Percentiles rank a stretch among this genome's conserved stretches.
Evolutionary conservation across 306 rosid genomes (phyloP).

Genomic region (Pyrus pyrifolia): DNA sequence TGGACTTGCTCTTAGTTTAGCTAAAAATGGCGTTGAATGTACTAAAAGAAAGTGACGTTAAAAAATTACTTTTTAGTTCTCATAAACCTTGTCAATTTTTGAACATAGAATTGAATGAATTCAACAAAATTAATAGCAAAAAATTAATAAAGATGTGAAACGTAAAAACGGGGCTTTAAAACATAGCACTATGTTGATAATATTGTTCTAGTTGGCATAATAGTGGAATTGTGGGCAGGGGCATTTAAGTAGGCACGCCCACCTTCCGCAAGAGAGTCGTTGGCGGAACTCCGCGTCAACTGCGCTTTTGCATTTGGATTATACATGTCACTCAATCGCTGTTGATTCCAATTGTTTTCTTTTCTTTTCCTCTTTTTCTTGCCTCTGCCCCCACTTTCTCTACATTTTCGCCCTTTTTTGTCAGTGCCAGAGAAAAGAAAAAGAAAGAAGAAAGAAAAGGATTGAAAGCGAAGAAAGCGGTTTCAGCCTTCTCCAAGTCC

Average conservation of each 20-base stretch:
- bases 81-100: no score
- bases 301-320: constrained; percentile 21
- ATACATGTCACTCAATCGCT: background rate
- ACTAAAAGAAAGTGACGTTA: no score
- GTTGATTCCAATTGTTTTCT: background rate
- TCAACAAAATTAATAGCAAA: no score
- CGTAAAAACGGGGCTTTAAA: no score
- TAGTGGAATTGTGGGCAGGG: background rate
- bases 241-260: background rate
- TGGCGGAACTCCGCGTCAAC: constrained; percentile 48
- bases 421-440: background rate
- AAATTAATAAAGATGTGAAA: no score
- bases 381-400: no score
- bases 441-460: background rate
- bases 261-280: background rate
- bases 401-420: background rate
- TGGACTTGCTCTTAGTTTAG: no score
- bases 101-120: no score
- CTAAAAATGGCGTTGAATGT: no score
- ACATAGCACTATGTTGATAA: no score
- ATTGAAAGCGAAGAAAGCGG: constrained; percentile 9
- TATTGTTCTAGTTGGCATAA: no score
- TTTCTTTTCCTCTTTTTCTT: background rate
- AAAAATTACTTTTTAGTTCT: no score
- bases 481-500: background rate